Evolutionary conservation across 75 land plant species (phyloP), one percentile per base, ranked within the genome.

Genomic region (Pinus taeda): DNA sequence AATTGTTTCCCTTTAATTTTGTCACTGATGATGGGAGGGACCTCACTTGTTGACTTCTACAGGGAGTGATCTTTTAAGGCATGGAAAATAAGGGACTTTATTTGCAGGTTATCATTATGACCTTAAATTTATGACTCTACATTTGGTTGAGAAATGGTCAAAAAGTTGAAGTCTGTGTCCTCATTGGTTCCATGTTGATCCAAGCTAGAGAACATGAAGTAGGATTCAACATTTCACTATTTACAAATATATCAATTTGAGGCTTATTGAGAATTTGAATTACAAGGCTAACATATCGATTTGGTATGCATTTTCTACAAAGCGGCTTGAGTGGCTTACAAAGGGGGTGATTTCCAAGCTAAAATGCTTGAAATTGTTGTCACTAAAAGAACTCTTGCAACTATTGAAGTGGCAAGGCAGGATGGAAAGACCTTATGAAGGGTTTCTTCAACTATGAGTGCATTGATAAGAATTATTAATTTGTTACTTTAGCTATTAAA

Each of bases 41-140:
- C 99, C 99, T 36, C 95, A 96, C 81, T 84, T 96, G 22, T 90
- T 96, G 73, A 97, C 93, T 79, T 97, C 99, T 53, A 96, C 99
- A 59, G 97, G 99, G 15, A 92, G 99, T 76, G 92, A 96, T 78
- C 95, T 96, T 15, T 37, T 76, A 33, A 87, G 77, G 72, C 83
- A 94, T 80, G 91, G 90, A 3, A 57, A 77, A 15, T 81, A 85
- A 78, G 97, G 94, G 15, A 88, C 81, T 39, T 88, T 96, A 14
- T 94, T 96, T 82, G 97, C 99, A 13, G 97, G 99, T 30, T 96
- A 90, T 77, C 99, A 96, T 74, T 96, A 96, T 79, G 99, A 96
- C 75, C 89, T 96, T 17, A 96, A 96, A 79, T 96, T 96, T 82
- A 80, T 96, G 9, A 96, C 87, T 96, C 30, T 88, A 83, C 59